A percentile compares a stretch with the other conserved stretches of the same genome.
These are phyloP conservation scores for Kentomonas sorsogonicus DNA, from an alignment of 208 protist species.

Conservation along the genomic window DNA sequence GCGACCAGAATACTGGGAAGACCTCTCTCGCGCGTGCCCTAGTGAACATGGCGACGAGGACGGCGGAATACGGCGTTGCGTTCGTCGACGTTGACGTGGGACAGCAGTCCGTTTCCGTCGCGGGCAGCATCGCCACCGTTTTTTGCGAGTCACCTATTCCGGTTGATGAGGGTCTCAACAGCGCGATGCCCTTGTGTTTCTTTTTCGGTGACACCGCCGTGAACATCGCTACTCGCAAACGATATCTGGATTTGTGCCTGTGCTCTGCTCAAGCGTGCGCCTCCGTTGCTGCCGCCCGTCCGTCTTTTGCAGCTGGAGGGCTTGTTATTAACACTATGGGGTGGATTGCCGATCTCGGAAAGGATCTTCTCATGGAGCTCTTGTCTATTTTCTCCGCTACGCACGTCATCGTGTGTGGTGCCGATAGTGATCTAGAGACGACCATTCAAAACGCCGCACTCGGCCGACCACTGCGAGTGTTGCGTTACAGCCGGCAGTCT, in stretches of 20 bases:
- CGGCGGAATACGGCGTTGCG: conserved; percentile 33
- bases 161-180: conserved; percentile 64
- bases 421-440: conserved; percentile 46
- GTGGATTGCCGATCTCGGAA: conserved; percentile 47
- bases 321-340: conserved; percentile 78
- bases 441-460: conserved; percentile 39
- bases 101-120: conserved; percentile 62
- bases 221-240: conserved; percentile 43
- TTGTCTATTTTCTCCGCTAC: conserved; percentile 71
- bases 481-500: conserved; percentile 39
- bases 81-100: conserved; percentile 73
- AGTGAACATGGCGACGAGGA: conserved; percentile 55
- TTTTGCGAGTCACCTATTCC: conserved; percentile 60
- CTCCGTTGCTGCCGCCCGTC: conserved; percentile 37
- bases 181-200: conserved; percentile 68
- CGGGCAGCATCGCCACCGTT: conserved; percentile 56
- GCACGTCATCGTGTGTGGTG: conserved; percentile 68
- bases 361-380: conserved; percentile 60
- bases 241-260: conserved; percentile 77
- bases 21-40: conserved; percentile 47
- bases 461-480: conserved; percentile 33
- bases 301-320: conserved; percentile 54
- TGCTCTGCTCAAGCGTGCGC: conserved; percentile 39
- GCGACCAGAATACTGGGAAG: conserved; percentile 66
- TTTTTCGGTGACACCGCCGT: conserved; percentile 68